phyloP scores from a whole-genome alignment of 352 stramenopile species.

The Elongisporangium prolatum region DNA sequence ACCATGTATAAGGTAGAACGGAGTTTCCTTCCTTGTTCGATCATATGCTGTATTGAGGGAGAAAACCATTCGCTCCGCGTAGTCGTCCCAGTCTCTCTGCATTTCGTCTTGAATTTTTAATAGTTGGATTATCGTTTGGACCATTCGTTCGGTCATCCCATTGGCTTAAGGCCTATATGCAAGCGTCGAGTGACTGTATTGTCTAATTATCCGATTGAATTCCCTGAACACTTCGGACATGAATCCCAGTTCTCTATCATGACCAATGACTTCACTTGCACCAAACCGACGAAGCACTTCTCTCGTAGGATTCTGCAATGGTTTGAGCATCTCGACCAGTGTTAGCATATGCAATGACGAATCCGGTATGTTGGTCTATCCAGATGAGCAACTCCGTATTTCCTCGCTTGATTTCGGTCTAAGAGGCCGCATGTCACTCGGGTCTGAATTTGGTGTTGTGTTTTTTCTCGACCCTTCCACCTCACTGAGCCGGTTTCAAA shows the following conservation, averaged over 20 bases:
- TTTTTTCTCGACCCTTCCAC: too few relatives aligned
- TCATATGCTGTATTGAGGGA: slow-evolving; percentile 19
- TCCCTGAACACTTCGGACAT: slow-evolving; percentile 19
- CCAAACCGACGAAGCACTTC: too few relatives aligned
- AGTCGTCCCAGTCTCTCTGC: slow-evolving; percentile 21
- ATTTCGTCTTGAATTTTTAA: slow-evolving; percentile 10
- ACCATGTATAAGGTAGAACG: slow-evolving; percentile 19
- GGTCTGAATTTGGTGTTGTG: too few relatives aligned
- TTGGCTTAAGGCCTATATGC: slow-evolving; percentile 13
- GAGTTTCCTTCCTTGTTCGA: slow-evolving; percentile 3
- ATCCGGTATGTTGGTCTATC: too few relatives aligned
- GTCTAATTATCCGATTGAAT: slow-evolving; percentile 12
- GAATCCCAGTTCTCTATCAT: slow-evolving; percentile 20
- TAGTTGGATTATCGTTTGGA: slow-evolving; percentile 13
- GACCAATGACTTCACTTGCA: slow-evolving; percentile 12
- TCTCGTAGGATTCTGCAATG: too few relatives aligned
- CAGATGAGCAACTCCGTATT: too few relatives aligned
- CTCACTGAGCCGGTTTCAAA: too few relatives aligned
- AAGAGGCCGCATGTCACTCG: too few relatives aligned
- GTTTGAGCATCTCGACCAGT: too few relatives aligned
- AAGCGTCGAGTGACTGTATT: slow-evolving; percentile 9
- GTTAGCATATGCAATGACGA: too few relatives aligned
- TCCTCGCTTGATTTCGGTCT: too few relatives aligned
- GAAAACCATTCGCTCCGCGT: slow-evolving; percentile 16
- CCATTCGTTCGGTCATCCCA: slow-evolving; percentile 15